These are phyloP conservation scores for Boletus coffeatus DNA, from an alignment of 1,284 basidiomycete species.

Conservation along the genomic window DNA sequence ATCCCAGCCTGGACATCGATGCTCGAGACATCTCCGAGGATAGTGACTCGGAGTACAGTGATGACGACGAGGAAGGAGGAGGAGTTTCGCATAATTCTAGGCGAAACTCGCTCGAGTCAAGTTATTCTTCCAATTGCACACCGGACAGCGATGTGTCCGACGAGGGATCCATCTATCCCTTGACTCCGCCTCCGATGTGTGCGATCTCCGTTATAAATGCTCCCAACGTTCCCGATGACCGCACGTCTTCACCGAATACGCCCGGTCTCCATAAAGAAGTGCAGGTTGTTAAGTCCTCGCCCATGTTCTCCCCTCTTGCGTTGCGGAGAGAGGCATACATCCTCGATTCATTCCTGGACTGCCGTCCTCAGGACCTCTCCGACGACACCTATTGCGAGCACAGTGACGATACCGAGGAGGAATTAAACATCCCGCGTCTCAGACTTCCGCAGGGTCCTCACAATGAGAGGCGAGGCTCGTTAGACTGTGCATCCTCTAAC, in stretches of 20 bases:
- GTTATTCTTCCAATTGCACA: not conserved
- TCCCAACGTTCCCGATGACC: not conserved
- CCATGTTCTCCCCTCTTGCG: not conserved
- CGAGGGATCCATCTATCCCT: constrained; percentile 11
- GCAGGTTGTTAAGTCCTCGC: not conserved
- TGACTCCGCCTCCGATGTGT: constrained; percentile 8
- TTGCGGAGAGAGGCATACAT: not conserved
- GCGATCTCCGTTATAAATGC: not conserved
- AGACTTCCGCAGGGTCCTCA: not conserved
- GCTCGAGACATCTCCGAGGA: constrained; percentile 12
- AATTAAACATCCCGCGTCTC: not conserved
- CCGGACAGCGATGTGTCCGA: constrained; percentile 3
- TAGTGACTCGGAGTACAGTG: constrained; percentile 2
- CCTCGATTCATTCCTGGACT: not conserved
- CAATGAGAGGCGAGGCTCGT: not conserved
- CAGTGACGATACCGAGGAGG: not conserved
- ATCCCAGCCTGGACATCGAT: constrained; percentile 8
- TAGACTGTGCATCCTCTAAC: not conserved
- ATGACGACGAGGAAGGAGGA: not conserved
- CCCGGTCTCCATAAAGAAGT: not conserved
- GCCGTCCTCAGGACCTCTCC: not conserved
- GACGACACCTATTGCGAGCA: not conserved
- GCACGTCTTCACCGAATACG: not conserved
- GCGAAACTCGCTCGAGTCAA: constrained; percentile 1
- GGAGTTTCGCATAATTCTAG: not conserved